A percentile compares a stretch with the other conserved stretches of the same genome.
Evolutionary conservation across 1,139 yeast species (phyloP).

Genomic region (Nematodospora anomalae): DNA sequence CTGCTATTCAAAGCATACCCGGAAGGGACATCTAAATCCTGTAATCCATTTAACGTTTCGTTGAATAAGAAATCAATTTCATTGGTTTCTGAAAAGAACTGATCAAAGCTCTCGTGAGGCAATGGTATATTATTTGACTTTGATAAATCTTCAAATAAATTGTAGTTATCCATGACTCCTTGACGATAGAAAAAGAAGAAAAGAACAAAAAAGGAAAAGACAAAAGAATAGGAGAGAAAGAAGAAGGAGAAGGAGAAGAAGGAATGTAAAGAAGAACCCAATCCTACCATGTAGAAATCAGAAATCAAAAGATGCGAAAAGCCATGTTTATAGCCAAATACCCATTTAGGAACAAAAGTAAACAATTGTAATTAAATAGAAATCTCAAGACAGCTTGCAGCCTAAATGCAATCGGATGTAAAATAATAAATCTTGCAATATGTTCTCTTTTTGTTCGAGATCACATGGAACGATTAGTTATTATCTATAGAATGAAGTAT

Average conservation of each 20-base stretch:
- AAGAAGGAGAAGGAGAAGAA: constrained; percentile 2
- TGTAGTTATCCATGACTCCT: constrained; percentile 6
- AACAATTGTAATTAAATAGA: constrained; percentile 16
- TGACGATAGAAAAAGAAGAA: background rate
- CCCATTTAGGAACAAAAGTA: constrained; percentile 23
- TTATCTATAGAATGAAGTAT: too few relatives aligned
- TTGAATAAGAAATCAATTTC: constrained; percentile 45
- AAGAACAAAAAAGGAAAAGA: constrained; percentile 1
- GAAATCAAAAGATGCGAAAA: background rate
- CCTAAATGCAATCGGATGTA: background rate
- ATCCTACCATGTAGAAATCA: background rate
- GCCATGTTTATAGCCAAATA: constrained; percentile 8
- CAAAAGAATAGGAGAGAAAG: background rate
- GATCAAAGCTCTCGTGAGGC: constrained; percentile 39
- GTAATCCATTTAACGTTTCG: constrained; percentile 45
- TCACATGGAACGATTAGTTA: too few relatives aligned
- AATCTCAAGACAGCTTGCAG: background rate
- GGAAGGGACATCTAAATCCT: constrained; percentile 55
- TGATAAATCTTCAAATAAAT: constrained; percentile 5
- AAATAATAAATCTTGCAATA: too few relatives aligned
- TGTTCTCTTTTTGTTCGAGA: too few relatives aligned
- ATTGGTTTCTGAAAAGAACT: constrained; percentile 34
- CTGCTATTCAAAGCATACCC: constrained; percentile 24
- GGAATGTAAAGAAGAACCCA: background rate
- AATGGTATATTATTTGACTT: constrained; percentile 1